Percentiles rank a stretch among this genome's conserved stretches.
Evolutionary conservation across 2,329 filamentous ascomycete species (phyloP).

Genomic region (Aspergillus fumigatus): DNA sequence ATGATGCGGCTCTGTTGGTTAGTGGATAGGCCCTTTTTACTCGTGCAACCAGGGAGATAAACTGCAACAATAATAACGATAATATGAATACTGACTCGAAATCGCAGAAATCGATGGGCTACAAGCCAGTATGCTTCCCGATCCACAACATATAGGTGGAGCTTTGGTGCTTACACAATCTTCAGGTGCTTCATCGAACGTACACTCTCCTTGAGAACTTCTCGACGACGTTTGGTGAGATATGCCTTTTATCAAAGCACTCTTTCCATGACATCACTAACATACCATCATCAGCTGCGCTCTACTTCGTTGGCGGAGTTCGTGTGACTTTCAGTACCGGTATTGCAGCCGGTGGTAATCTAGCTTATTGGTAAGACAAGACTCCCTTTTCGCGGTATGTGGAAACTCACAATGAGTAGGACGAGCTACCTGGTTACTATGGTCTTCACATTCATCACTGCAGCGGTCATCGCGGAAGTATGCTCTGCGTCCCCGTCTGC

Average conservation of each 20-base stretch:
- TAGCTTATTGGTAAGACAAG: constrained; percentile 53
- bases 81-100: constrained; percentile 15
- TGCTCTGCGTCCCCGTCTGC: constrained; percentile 57
- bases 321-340: constrained; percentile 60
- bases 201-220: constrained; percentile 58
- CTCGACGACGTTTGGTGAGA: constrained; percentile 54
- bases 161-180: constrained; percentile 9
- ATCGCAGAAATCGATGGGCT: constrained; percentile 47
- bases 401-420: constrained; percentile 32
- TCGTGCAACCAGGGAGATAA: background rate
- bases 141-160: background rate
- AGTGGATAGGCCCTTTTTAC: constrained; percentile 9
- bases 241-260: constrained; percentile 16
- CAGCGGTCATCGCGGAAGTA: constrained; percentile 57
- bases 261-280: constrained; percentile 32
- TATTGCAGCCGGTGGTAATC: constrained; percentile 56
- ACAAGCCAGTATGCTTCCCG: constrained; percentile 47
- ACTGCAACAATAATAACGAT: background rate
- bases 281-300: constrained; percentile 43
- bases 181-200: constrained; percentile 52
- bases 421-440: constrained; percentile 58
- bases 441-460: constrained; percentile 58
- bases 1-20: constrained; percentile 37
- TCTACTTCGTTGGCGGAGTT: constrained; percentile 59
- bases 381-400: background rate